Percentiles rank a stretch among this genome's conserved stretches.
These are phyloP conservation scores for Trichophyton schoenleinii DNA, from an alignment of 2,329 filamentous ascomycete genomes.

Conservation along the genomic window DNA sequence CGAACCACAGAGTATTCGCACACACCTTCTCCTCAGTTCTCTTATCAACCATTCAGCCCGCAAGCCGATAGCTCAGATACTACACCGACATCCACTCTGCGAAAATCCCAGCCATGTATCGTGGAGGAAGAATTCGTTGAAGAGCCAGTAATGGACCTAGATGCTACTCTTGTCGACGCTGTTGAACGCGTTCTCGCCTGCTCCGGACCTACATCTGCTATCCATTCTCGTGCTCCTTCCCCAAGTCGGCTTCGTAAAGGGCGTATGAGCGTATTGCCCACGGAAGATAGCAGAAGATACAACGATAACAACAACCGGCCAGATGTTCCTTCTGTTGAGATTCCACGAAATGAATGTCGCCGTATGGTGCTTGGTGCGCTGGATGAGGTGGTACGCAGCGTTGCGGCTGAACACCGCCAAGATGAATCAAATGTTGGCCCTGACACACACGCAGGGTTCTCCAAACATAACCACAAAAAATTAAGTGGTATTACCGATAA, in stretches of 20 bases:
- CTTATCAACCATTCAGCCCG: conserved; percentile 18
- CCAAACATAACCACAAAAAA: conserved; percentile 21
- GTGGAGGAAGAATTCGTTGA: conserved; percentile 42
- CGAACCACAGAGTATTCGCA: conserved; percentile 13
- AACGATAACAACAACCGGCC: neutral
- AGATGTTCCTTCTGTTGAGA: conserved; percentile 29
- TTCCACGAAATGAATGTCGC: conserved; percentile 41
- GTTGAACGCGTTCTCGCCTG: conserved; percentile 43
- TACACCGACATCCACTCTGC: conserved; percentile 3
- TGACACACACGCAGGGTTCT: conserved; percentile 15
- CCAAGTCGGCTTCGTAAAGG: conserved; percentile 26
- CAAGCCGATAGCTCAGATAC: conserved; percentile 15
- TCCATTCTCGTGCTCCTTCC: conserved; percentile 31
- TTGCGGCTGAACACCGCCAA: conserved; percentile 38
- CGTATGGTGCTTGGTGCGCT: conserved; percentile 44
- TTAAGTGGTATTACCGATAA: conserved; percentile 33
- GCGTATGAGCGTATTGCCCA: conserved; percentile 18
- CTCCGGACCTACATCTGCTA: conserved; percentile 31
- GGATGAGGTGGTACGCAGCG: conserved; percentile 43
- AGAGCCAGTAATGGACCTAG: conserved; percentile 45
- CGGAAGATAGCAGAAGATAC: conserved; percentile 13
- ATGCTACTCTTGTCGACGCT: conserved; percentile 45
- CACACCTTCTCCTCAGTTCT: conserved; percentile 15
- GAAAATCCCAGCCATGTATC: conserved; percentile 11
- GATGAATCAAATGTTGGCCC: conserved; percentile 25